Evolutionary conservation across 129 eudicot genomes (phyloP).

Genomic region (Arctium minus): DNA sequence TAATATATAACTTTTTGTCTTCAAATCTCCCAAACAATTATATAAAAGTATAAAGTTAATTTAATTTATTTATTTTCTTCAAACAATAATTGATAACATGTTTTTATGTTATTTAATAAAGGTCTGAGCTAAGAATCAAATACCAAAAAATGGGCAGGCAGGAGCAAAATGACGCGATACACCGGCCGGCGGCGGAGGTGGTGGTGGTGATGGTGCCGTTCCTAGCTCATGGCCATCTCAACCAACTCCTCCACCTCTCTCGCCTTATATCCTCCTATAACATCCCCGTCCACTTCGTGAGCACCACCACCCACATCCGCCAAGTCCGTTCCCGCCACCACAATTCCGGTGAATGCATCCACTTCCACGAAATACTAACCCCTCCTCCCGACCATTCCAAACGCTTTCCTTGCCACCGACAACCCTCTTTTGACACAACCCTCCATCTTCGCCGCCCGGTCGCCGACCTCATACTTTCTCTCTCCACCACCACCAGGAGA

Average conservation of each 20-base stretch:
- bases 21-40: too few relatives aligned
- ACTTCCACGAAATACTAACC: slow-evolving; percentile 36
- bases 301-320: slow-evolving; percentile 38
- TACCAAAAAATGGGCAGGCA: background rate
- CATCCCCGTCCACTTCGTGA: slow-evolving; percentile 42
- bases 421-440: slow-evolving; percentile 15
- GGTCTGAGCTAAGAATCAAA: too few relatives aligned
- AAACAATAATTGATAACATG: too few relatives aligned
- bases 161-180: background rate
- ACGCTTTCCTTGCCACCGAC: slow-evolving; percentile 36
- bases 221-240: slow-evolving; percentile 57
- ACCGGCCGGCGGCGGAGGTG: slow-evolving; percentile 14
- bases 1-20: too few relatives aligned
- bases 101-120: too few relatives aligned
- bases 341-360: background rate
- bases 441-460: slow-evolving; percentile 35
- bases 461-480: slow-evolving; percentile 1
- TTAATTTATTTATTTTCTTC: too few relatives aligned
- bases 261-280: slow-evolving; percentile 45
- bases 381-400: background rate
- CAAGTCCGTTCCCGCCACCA: slow-evolving; percentile 39
- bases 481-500: slow-evolving; percentile 21
- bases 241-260: slow-evolving; percentile 62
- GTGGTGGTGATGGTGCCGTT: slow-evolving; percentile 56
- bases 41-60: too few relatives aligned